Conservation (phyloP, 805 yeast genomes). For the Wickerhamomyces bisporus region DNA sequence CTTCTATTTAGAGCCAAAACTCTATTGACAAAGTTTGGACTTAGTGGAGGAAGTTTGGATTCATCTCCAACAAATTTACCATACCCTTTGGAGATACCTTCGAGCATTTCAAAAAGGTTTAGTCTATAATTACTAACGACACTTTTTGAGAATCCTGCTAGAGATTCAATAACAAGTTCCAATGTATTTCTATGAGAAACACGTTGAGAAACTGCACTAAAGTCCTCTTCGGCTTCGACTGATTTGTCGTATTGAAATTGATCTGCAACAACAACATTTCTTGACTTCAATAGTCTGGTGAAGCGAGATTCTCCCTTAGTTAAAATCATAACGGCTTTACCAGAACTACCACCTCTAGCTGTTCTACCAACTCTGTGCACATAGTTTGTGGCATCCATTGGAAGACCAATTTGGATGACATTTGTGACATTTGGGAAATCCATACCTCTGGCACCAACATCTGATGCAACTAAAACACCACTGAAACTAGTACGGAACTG, state of each 20-base stretch:
- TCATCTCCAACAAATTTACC: conserved; percentile 21
- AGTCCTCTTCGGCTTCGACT: conserved; percentile 29
- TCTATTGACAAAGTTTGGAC: conserved; percentile 15
- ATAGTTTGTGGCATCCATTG: conserved; percentile 69
- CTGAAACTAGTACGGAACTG: conserved; percentile 41
- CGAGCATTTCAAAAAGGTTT: conserved; percentile 26
- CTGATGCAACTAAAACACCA: conserved; percentile 76
- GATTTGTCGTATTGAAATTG: conserved; percentile 34
- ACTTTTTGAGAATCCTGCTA: conserved; percentile 33
- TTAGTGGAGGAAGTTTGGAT: conserved; percentile 16
- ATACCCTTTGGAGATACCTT: conserved; percentile 28
- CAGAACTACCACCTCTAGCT: conserved; percentile 84
- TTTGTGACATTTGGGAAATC: conserved; percentile 86
- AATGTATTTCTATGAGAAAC: conserved; percentile 24
- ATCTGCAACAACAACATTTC: conserved; percentile 50
- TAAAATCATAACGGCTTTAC: conserved; percentile 60
- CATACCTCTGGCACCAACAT: conserved; percentile 95
- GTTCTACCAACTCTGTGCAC: conserved; percentile 95
- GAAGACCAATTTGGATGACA: conserved; percentile 80
- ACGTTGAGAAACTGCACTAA: conserved; percentile 22
- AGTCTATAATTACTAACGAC: conserved; percentile 28
- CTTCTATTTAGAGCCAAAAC: conserved; percentile 19
- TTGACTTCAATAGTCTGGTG: conserved; percentile 42
- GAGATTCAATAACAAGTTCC: conserved; percentile 28
- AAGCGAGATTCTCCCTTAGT: conserved; percentile 55